A percentile compares a stretch with the other conserved stretches of the same genome.
phyloP scores from a whole-genome alignment of 331 rosid genomes.

The Rosa hybrid region DNA sequence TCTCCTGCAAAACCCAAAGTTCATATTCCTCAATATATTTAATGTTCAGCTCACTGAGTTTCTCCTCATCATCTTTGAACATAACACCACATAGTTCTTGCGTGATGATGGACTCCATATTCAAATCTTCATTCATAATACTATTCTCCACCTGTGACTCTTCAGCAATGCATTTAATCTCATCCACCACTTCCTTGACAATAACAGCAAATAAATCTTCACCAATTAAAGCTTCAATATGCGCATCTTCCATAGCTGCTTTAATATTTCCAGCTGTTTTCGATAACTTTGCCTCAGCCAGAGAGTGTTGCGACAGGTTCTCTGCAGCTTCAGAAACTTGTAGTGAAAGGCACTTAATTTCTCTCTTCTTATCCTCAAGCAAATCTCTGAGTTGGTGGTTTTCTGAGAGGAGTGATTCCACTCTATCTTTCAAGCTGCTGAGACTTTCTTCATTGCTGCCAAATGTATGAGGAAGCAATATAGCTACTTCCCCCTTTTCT shows the following conservation, averaged over 20 bases:
- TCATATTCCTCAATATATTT: slow-evolving; percentile 35
- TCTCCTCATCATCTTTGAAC: slow-evolving; percentile 53
- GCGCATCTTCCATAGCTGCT: slow-evolving; percentile 52
- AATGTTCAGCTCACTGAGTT: slow-evolving; percentile 25
- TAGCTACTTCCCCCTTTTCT: slow-evolving; percentile 47
- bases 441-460: slow-evolving; percentile 48
- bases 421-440: slow-evolving; percentile 54
- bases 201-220: slow-evolving; percentile 57
- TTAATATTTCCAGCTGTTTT: slow-evolving; percentile 44
- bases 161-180: slow-evolving; percentile 43
- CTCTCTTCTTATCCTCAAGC: slow-evolving; percentile 55
- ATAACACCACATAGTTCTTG: slow-evolving; percentile 49
- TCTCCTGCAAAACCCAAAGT: slow-evolving; percentile 33
- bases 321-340: slow-evolving; percentile 55
- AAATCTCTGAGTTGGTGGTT: slow-evolving; percentile 57
- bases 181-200: slow-evolving; percentile 43
- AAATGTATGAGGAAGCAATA: neutral
- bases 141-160: slow-evolving; percentile 45
- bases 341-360: slow-evolving; percentile 47
- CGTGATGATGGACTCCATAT: slow-evolving; percentile 48
- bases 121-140: slow-evolving; percentile 47
- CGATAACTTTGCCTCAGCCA: slow-evolving; percentile 41
- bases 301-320: slow-evolving; percentile 44
- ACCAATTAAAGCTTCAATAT: slow-evolving; percentile 44
- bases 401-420: slow-evolving; percentile 55